A percentile compares a stretch with the other conserved stretches of the same genome.
Evolutionary conservation across 805 yeast species (phyloP).

Genomic region (Clavispora fructus): DNA sequence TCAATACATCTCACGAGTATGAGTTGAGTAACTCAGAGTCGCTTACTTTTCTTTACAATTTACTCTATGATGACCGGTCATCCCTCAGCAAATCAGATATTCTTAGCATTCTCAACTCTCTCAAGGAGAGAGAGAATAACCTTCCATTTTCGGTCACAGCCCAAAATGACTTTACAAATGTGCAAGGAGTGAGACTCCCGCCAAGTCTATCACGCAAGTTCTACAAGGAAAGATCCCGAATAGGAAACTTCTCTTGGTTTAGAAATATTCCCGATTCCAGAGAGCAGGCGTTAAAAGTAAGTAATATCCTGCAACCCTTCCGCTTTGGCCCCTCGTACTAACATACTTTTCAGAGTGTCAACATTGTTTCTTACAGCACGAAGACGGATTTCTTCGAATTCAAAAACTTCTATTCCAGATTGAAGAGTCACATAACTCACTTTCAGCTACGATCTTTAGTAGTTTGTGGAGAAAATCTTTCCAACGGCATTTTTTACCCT

Average conservation of each 20-base stretch:
- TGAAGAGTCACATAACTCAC: conserved; percentile 49
- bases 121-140: conserved; percentile 31
- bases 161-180: conserved; percentile 14
- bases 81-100: conserved; percentile 31
- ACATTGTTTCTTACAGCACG: conserved; percentile 13
- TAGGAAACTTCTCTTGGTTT: conserved; percentile 35
- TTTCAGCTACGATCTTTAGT: conserved; percentile 54
- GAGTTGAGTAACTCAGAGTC: conserved; percentile 38
- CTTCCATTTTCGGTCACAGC: conserved; percentile 23
- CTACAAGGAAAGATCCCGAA: conserved; percentile 26
- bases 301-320: conserved; percentile 10
- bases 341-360: conserved; percentile 18
- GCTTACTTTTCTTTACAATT: conserved; percentile 34
- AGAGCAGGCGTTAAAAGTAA: conserved; percentile 28
- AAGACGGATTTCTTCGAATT: conserved; percentile 35
- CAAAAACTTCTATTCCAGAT: conserved; percentile 34
- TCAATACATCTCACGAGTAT: conserved; percentile 23
- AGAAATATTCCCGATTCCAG: conserved; percentile 32
- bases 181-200: conserved; percentile 37
- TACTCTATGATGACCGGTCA: conserved; percentile 33
- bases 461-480: conserved; percentile 28
- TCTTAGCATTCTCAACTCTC: conserved; percentile 28
- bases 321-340: conserved; percentile 12
- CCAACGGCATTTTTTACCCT: conserved; percentile 37
- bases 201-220: conserved; percentile 27